Evolutionary conservation across 73 alveolate species (phyloP).

Genomic region (Paramecium sexaurelia): DNA sequence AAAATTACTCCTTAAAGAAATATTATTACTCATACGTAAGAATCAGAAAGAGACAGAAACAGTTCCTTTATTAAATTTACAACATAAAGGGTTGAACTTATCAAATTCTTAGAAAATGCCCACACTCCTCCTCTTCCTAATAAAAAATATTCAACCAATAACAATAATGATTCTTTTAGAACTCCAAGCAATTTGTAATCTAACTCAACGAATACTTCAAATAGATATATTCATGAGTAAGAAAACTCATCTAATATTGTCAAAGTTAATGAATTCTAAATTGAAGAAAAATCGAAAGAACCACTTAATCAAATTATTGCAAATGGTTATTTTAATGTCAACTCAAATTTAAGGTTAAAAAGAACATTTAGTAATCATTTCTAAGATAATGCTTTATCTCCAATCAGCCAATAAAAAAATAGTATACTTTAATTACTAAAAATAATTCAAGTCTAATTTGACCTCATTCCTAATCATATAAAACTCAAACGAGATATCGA

Average conservation of each 20-base stretch:
- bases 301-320: neutral
- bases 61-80: conserved; percentile 29
- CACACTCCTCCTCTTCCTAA: conserved; percentile 51
- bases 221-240: neutral
- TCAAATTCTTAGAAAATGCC: conserved; percentile 33
- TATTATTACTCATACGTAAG: neutral
- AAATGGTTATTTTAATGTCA: neutral
- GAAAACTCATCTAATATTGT: neutral
- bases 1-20: conserved; percentile 3
- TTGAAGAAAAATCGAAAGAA: neutral
- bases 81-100: conserved; percentile 13
- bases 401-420: neutral
- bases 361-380: conserved; percentile 6
- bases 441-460: neutral
- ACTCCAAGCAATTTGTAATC: conserved; percentile 43
- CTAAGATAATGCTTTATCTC: neutral
- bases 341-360: neutral
- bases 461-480: conserved; percentile 27
- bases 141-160: neutral
- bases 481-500: neutral
- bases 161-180: conserved; percentile 40
- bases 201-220: conserved; percentile 44
- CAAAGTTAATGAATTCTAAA: neutral
- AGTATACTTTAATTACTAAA: neutral
- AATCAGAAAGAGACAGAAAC: conserved; percentile 27